phyloP scores from a whole-genome alignment of 345 rosid species.

The Mallotus nudiflorus region DNA sequence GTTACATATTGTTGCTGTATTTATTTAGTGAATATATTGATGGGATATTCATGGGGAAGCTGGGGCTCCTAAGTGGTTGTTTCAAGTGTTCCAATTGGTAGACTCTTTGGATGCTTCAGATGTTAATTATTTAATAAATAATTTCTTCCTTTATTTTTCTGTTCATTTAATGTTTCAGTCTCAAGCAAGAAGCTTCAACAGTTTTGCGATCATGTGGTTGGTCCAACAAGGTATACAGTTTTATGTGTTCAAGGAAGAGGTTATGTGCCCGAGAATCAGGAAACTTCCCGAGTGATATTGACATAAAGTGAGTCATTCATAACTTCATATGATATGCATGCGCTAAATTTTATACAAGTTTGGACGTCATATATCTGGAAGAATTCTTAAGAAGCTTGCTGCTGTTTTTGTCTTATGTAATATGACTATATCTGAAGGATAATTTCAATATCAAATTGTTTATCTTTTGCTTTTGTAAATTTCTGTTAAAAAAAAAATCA shows the following conservation, averaged over 20 bases:
- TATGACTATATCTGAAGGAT: background rate
- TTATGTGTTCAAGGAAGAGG: conserved; percentile 69
- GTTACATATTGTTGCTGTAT: background rate
- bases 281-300: conserved; percentile 29
- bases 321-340: background rate
- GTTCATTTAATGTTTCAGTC: conserved; percentile 41
- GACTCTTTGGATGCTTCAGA: background rate
- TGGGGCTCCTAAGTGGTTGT: background rate
- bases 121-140: background rate
- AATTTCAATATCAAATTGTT: background rate
- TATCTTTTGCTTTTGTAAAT: background rate
- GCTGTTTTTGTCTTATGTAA: no score
- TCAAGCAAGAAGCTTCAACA: conserved; percentile 57
- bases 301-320: conserved; percentile 58
- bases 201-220: conserved; percentile 72
- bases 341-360: no score
- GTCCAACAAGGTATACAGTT: conserved; percentile 52
- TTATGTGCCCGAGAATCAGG: conserved; percentile 38
- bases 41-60: background rate
- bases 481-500: background rate
- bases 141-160: conserved; percentile 2
- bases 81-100: background rate
- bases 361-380: no score
- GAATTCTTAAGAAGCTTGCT: no score
- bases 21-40: background rate